Percentiles rank a stretch among this genome's conserved stretches.
Evolutionary conservation across 768 basidiomycete genomes (phyloP).

Genomic region (Leccinum olivaceopallidum): DNA sequence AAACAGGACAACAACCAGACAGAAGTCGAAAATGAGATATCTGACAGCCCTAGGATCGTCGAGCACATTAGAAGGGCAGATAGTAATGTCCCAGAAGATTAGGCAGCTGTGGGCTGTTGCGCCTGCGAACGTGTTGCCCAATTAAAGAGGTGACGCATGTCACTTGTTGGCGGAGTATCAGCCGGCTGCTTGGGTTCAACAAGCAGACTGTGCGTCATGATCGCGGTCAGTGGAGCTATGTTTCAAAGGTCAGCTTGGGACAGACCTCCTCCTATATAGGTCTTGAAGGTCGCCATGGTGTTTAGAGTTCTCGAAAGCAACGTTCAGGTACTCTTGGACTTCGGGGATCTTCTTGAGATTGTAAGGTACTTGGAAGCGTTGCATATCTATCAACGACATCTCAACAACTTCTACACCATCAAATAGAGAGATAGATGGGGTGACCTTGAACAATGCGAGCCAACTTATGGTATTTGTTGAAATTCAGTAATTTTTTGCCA

Average conservation of each 20-base stretch:
- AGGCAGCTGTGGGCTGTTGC: constrained; percentile 39
- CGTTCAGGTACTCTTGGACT: constrained; percentile 76
- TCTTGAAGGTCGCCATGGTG: constrained; percentile 83
- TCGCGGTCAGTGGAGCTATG: background rate
- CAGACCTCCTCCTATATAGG: constrained; percentile 81
- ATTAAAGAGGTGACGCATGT: constrained; percentile 77
- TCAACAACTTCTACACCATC: background rate
- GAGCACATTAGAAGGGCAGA: constrained; percentile 10
- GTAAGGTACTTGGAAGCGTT: constrained; percentile 87
- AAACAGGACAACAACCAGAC: constrained; percentile 27
- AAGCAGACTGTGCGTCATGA: constrained; percentile 52
- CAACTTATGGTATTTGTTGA: constrained; percentile 94
- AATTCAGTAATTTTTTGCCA: constrained; percentile 85
- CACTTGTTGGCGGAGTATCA: constrained; percentile 61
- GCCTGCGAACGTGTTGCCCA: constrained; percentile 68
- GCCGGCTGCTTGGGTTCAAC: constrained; percentile 83
- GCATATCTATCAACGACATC: constrained; percentile 61
- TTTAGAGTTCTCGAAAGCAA: constrained; percentile 72
- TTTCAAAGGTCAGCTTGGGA: background rate
- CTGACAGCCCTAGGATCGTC: constrained; percentile 9
- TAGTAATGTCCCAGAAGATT: constrained; percentile 22
- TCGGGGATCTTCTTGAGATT: constrained; percentile 88
- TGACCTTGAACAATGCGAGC: constrained; percentile 81
- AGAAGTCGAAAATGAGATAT: constrained; percentile 17
- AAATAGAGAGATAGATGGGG: constrained; percentile 3